Percentiles rank a stretch among this genome's conserved stretches.
Evolutionary conservation across 371 early-diverging fungal genomes (phyloP).

Genomic region (Parasitella parasitica): DNA sequence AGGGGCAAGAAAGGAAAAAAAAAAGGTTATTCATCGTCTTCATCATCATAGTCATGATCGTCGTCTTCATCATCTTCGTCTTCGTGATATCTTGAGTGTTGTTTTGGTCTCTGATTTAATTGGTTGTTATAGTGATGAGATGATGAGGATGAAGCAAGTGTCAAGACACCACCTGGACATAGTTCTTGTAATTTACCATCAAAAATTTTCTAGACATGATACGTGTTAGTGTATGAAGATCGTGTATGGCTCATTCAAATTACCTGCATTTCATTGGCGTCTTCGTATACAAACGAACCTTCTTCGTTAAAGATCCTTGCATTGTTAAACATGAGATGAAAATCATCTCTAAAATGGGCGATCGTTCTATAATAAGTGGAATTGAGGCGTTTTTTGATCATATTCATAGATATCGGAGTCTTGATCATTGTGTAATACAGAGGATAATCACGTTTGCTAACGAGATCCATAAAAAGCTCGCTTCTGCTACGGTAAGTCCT

Average conservation of each 20-base stretch:
- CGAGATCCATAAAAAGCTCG: conserved; percentile 74
- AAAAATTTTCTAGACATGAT: conserved; percentile 18
- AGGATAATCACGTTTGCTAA: conserved; percentile 77
- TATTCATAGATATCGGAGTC: conserved; percentile 78
- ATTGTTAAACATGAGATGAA: conserved; percentile 78
- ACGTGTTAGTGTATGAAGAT: not conserved
- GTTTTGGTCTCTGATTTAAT: not conserved
- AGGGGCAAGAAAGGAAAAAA: not conserved
- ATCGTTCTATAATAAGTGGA: conserved; percentile 55
- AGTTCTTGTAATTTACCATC: conserved; percentile 24
- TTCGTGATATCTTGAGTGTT: not conserved
- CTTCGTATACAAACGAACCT: conserved; percentile 77
- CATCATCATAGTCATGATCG: conserved; percentile 9
- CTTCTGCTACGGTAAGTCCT: conserved; percentile 49
- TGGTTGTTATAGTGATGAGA: not conserved
- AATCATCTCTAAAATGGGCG: conserved; percentile 60
- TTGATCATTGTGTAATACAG: conserved; percentile 84
- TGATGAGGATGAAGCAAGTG: not conserved
- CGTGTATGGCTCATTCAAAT: no score
- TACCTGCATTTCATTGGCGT: conserved; percentile 64
- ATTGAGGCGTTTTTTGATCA: conserved; percentile 65
- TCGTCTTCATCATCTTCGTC: conserved; percentile 12
- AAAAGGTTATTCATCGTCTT: not conserved
- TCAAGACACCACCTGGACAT: conserved; percentile 26
- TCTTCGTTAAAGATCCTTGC: conserved; percentile 82